Evolutionary conservation across 2,329 filamentous ascomycete genomes (phyloP), one percentile per base, ranked within the genome.

Genomic region (Monilinia polystroma): DNA sequence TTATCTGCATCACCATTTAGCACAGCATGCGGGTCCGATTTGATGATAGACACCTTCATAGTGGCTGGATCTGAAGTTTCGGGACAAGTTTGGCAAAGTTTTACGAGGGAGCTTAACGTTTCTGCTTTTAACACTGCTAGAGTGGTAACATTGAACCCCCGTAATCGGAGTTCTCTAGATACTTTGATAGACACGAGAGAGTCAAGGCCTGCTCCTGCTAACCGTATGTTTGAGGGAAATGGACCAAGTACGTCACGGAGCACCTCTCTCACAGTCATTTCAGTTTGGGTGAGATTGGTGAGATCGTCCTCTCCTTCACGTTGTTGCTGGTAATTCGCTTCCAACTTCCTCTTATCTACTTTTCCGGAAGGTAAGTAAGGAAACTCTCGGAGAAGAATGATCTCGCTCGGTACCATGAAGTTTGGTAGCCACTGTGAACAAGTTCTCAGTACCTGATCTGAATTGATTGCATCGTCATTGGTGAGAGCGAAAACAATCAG

Each of bases 281-380:
- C 68, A 14, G 67, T 69, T 26, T 70, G 45, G 5, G 26, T 79
- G 72, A 79, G 74, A 14, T 71, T 69, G 29, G 70, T 73, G 1
- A 67, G 58, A 0, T 72, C 67, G 0, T 66, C 60, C 1, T 69
- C 67, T 10, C 67, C 56, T 23, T 64, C 68, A 41, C 67, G 63
- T 10, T 71, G 70, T 43, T 76, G 72, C n/a, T 75, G 71, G 71
- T 89, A 91, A 10, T 85, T 79, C 0, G 79, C 75, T 71, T 87
- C 82, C 10, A 97, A 78, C 16, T 77, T 78, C 72, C 87, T 89
- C 63, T 87, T 87, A 73, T 97, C 90, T 18, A 93, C 83, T 74
- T 97, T 97, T 0, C 93, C 93, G 0, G 92, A 96, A 2, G 92
- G 82, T 26, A 97, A 80, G 63, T 89, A 87, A 0, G 92, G 92